Percentiles rank a stretch among this genome's conserved stretches.
Conservation (phyloP, 2,329 filamentous ascomycete species). For the Sporothrix mexicana region DNA sequence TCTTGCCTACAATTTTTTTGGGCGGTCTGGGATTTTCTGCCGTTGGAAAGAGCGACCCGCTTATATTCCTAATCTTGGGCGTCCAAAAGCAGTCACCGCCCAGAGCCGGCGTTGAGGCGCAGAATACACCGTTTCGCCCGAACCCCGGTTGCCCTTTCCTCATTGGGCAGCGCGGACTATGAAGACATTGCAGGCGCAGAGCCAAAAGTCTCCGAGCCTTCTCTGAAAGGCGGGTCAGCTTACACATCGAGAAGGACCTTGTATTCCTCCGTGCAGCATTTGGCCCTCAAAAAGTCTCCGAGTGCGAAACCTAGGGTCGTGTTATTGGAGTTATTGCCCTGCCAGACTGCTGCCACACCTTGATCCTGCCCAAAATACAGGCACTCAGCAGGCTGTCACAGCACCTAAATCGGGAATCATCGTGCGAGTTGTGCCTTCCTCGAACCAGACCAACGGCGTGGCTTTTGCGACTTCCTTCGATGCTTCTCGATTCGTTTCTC, state of each 20-base stretch:
- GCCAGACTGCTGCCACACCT: neutral
- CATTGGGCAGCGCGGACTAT: neutral
- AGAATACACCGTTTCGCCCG: neutral
- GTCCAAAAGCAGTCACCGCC: constrained; percentile 4
- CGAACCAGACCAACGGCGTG: constrained; percentile 14
- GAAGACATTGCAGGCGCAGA: neutral
- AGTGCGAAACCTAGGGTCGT: neutral
- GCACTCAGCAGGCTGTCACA: neutral
- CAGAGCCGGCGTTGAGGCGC: neutral
- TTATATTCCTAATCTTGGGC: neutral
- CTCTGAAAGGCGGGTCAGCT: constrained; percentile 24
- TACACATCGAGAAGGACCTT: constrained; percentile 13
- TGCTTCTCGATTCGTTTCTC: constrained; percentile 18
- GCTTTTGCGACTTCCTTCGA: neutral
- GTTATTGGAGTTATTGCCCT: constrained; percentile 11
- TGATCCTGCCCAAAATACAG: constrained; percentile 10
- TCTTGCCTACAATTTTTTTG: constrained; percentile 37
- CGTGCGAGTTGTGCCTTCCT: constrained; percentile 14
- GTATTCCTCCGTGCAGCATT: constrained; percentile 15
- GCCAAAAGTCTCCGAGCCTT: constrained; percentile 32
- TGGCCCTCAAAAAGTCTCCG: constrained; percentile 24
- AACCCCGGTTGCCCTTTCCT: constrained; percentile 16
- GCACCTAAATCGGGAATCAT: neutral
- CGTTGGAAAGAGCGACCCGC: neutral
- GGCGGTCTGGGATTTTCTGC: constrained; percentile 33